Evolutionary conservation across 2,329 filamentous ascomycete species (phyloP), one percentile per base, ranked within the genome.

Genomic region (Ceratocystis huliohia): DNA sequence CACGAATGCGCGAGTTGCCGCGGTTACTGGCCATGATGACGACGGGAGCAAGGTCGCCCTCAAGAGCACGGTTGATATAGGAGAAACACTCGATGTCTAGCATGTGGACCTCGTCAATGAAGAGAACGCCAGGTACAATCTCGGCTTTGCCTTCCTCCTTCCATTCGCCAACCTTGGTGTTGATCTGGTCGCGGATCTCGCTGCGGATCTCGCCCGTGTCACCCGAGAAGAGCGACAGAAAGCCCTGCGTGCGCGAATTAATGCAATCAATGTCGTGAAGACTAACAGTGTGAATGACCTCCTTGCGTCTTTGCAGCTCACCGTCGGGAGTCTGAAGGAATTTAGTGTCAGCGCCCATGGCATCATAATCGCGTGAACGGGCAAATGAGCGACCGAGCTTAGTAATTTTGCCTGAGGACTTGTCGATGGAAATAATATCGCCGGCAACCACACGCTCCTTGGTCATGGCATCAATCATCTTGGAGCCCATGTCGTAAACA

Each of bases 401-500:
- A 65, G 91, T 96, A 75, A 99, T 97, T 77, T 96, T 96, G 70
- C 94, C 94, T 1, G 91, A 96, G 0, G 93, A 92, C 79, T 99
- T 99, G 81, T 99, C 94, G 72, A 99, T 97, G 67, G 90, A 96
- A 73, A 99, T 95, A 71, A 99, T 94, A 75, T 99, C 94, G 72
- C 94, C 94, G 3, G 94, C 94, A 87, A 97, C 96, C 70, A 99
- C 91, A 73, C 95, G 93, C 80, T 99, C 94, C 78, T 97, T 97
- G 71, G 92, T 96, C 91, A 99, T 96, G 70, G 91, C 91, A 74
- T 99, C 94, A 71, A 99, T 99, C 94, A 99, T 97, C 79, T 97
- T 97, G 71, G 89, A 93, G 70, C 94, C 94, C 92, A 99, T 96
- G 73, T 99, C 94, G 79, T 97, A 99, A 70, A 99, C 89, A 13